Percentiles rank a stretch among this genome's conserved stretches.
Conservation (phyloP, 2,329 filamentous ascomycete genomes). For the Aureobasidium sp. region DNA sequence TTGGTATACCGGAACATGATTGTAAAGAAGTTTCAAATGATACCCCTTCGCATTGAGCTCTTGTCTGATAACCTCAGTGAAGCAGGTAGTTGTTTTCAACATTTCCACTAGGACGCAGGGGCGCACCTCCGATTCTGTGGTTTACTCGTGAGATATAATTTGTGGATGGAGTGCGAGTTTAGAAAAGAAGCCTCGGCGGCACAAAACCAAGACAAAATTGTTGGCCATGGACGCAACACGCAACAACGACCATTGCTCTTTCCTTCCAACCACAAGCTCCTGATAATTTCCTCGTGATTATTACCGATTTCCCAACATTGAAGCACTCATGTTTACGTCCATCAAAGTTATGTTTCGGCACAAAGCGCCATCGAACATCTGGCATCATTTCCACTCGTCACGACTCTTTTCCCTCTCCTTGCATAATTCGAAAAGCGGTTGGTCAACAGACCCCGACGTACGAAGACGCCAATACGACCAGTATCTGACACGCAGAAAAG, state of each 20-base stretch:
- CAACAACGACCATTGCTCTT: no score
- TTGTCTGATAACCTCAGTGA: not conserved
- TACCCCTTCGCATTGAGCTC: not conserved
- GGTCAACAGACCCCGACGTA: not conserved
- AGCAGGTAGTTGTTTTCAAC: not conserved
- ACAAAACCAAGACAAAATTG: not conserved
- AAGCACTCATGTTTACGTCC: no score
- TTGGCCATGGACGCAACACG: not conserved
- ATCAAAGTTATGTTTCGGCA: no score
- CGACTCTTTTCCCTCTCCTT: not conserved
- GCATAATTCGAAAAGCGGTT: not conserved
- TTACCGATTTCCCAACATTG: no score
- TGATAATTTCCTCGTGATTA: no score
- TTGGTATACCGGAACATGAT: not conserved
- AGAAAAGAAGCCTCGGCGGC: not conserved
- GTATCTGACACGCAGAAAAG: not conserved
- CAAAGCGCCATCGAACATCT: not conserved
- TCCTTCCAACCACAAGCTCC: no score
- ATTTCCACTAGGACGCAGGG: no score
- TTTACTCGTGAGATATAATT: no score
- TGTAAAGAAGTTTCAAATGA: not conserved
- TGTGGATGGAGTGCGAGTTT: no score
- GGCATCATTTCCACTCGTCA: not conserved
- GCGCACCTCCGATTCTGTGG: no score
- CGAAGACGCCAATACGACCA: not conserved